phyloP scores from a whole-genome alignment of 2,329 filamentous ascomycete genomes.

The Fusarium sp. region DNA sequence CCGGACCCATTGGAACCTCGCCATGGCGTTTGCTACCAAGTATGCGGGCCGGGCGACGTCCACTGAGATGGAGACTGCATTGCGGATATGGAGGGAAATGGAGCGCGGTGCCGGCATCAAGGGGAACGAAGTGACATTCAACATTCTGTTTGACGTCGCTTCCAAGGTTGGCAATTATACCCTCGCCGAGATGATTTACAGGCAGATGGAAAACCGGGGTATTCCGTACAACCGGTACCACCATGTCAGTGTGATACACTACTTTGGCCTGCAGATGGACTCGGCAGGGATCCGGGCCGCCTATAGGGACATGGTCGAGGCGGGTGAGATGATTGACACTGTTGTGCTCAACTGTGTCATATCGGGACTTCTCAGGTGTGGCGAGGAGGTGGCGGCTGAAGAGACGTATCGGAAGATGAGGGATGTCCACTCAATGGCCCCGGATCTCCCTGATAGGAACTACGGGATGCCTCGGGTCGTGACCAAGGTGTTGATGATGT shows the following conservation, averaged over 20 bases:
- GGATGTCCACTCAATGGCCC: slow-evolving; percentile 55
- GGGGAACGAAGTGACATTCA: slow-evolving; percentile 84
- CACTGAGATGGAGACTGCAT: slow-evolving; percentile 65
- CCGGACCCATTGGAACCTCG: slow-evolving; percentile 79
- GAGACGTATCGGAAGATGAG: slow-evolving; percentile 88
- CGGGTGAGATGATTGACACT: slow-evolving; percentile 88
- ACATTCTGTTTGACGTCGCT: slow-evolving; percentile 88
- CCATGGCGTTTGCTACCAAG: slow-evolving; percentile 78
- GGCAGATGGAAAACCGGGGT: slow-evolving; percentile 77
- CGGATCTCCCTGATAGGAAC: slow-evolving; percentile 54
- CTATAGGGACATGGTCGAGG: slow-evolving; percentile 83
- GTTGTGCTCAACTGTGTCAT: slow-evolving; percentile 88
- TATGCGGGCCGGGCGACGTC: slow-evolving; percentile 68
- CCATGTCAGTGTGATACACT: slow-evolving; percentile 82
- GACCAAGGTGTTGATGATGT: slow-evolving; percentile 64
- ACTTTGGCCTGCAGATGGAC: slow-evolving; percentile 77
- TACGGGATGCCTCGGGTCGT: slow-evolving; percentile 59
- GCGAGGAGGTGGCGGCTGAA: slow-evolving; percentile 78
- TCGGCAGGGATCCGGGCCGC: slow-evolving; percentile 75
- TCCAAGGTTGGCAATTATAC: slow-evolving; percentile 83
- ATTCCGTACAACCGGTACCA: slow-evolving; percentile 79
- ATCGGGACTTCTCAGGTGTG: slow-evolving; percentile 74
- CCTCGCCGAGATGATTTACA: slow-evolving; percentile 83
- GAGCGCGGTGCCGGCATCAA: slow-evolving; percentile 72
- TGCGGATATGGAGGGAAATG: slow-evolving; percentile 90